Conservation (phyloP, 2,329 filamentous ascomycete genomes). For the Cladosporium oxysporum region DNA sequence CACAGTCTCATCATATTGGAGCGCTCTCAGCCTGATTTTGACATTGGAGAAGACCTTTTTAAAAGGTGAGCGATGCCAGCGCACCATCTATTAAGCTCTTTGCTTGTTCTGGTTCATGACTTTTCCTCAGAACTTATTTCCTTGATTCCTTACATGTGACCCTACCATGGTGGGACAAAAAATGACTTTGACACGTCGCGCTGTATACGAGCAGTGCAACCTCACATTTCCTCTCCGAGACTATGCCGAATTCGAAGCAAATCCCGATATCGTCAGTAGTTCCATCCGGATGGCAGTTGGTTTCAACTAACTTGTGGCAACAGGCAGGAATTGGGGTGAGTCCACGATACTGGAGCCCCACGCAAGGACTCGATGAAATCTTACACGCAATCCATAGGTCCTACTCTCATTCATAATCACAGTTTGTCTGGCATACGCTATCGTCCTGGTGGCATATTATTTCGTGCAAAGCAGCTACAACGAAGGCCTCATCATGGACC, state of each 20-base stretch:
- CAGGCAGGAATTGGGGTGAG: neutral
- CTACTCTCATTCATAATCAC: conserved; percentile 9
- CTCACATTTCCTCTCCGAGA: no score
- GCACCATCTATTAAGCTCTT: no score
- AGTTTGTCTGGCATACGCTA: neutral
- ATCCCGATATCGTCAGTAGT: neutral
- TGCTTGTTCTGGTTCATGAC: no score
- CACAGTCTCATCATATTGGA: no score
- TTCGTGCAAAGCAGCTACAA: neutral
- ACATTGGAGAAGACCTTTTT: no score
- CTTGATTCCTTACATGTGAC: no score
- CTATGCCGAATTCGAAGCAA: neutral
- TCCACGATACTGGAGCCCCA: neutral
- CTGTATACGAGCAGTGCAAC: neutral
- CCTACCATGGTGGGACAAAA: no score
- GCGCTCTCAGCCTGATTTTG: no score
- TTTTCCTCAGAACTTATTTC: no score
- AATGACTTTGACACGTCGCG: neutral
- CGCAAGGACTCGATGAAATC: neutral
- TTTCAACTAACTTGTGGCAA: neutral
- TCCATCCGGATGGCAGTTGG: neutral
- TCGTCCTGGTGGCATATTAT: neutral
- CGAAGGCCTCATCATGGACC: neutral
- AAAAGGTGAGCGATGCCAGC: no score
- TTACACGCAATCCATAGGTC: neutral